Evolutionary conservation across 2,329 filamentous ascomycete species (phyloP).

Genomic region (Venturia pyrina): DNA sequence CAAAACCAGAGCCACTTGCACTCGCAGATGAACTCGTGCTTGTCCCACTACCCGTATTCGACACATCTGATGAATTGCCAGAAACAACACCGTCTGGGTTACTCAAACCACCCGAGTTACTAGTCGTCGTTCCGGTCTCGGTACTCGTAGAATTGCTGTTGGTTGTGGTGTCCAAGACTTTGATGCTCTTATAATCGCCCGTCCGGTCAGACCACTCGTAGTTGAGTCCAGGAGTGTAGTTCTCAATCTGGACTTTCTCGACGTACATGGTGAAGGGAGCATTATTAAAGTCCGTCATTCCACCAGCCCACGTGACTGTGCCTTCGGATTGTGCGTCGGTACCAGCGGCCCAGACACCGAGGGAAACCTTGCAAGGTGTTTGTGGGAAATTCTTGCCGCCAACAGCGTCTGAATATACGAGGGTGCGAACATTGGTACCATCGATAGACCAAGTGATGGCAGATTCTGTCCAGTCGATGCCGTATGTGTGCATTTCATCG

Average conservation of each 20-base stretch:
- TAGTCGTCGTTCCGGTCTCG: conserved; percentile 21
- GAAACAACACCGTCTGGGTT: background rate
- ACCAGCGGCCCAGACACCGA: conserved; percentile 40
- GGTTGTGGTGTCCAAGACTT: conserved; percentile 16
- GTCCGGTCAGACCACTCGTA: conserved; percentile 42
- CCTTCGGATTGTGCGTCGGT: conserved; percentile 38
- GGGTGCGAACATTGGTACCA: conserved; percentile 48
- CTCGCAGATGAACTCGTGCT: background rate
- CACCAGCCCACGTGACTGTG: conserved; percentile 59
- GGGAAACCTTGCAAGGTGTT: conserved; percentile 55
- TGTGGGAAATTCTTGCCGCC: conserved; percentile 59
- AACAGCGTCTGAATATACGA: conserved; percentile 46
- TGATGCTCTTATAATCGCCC: conserved; percentile 26
- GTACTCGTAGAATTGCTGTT: conserved; percentile 12
- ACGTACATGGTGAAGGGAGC: conserved; percentile 44
- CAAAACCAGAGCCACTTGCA: background rate
- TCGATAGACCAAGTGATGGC: conserved; percentile 57
- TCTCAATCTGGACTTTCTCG: conserved; percentile 39
- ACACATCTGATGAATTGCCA: background rate
- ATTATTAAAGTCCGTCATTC: conserved; percentile 37
- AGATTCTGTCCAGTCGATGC: conserved; percentile 56
- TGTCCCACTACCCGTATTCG: background rate
- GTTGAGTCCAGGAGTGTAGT: conserved; percentile 40
- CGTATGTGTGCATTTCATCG: conserved; percentile 31
- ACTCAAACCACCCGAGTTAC: conserved; percentile 7